These are phyloP conservation scores for Epithele typhae DNA, from an alignment of 768 basidiomycete species.

Conservation along the genomic window DNA sequence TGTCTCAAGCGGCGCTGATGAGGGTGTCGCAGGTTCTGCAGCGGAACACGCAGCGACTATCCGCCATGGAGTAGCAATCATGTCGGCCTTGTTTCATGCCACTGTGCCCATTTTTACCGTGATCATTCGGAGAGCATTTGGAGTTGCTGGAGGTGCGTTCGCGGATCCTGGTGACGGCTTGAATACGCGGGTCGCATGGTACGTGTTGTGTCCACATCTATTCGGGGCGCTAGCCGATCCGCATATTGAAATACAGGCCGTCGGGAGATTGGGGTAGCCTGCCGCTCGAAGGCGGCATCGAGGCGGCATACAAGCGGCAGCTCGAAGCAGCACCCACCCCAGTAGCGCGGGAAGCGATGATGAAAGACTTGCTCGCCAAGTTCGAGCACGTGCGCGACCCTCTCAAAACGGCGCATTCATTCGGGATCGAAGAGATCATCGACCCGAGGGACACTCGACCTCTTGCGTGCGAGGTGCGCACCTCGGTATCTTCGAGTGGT, in stretches of 20 bases:
- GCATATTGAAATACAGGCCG: conserved; percentile 10
- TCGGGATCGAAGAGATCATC: conserved; percentile 17
- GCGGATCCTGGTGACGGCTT: conserved; percentile 11
- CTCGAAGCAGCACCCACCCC: conserved; percentile 9
- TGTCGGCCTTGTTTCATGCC: conserved; percentile 14
- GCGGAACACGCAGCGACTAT: conserved; percentile 14
- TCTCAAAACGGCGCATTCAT: conserved; percentile 6
- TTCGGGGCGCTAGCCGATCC: neutral
- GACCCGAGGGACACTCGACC: conserved; percentile 16
- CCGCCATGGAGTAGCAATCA: conserved; percentile 9
- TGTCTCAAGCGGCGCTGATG: too few relatives aligned
- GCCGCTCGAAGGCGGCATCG: conserved; percentile 16
- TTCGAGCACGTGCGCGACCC: conserved; percentile 16
- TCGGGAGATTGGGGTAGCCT: conserved; percentile 18
- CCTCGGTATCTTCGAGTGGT: too few relatives aligned
- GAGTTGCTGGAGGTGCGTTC: conserved; percentile 14
- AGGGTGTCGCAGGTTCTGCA: conserved; percentile 4
- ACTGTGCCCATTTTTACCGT: conserved; percentile 13
- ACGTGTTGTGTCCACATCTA: neutral
- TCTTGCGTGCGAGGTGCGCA: conserved; percentile 13
- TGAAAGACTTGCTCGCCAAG: conserved; percentile 13
- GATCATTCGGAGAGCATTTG: conserved; percentile 11
- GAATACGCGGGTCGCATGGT: conserved; percentile 16
- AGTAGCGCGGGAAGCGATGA: conserved; percentile 10
- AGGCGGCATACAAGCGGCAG: conserved; percentile 17